phyloP scores from a whole-genome alignment of 2,329 filamentous ascomycete species.

The Scorias spongiosa region DNA sequence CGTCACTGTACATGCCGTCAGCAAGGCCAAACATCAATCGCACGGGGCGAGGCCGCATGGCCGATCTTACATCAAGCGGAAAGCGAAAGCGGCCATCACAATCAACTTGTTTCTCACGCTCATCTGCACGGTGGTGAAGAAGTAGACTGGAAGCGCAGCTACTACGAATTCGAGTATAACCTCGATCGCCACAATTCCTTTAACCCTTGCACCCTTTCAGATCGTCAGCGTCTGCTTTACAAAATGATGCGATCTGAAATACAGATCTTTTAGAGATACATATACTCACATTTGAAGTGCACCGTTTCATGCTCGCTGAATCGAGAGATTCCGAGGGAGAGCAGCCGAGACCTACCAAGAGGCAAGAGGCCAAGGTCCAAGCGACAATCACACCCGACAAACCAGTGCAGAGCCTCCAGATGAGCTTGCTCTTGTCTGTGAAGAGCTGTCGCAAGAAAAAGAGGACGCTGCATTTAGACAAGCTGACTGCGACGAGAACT shows the following conservation, averaged over 20 bases:
- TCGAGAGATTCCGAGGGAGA: neutral
- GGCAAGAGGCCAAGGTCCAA: neutral
- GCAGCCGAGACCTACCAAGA: neutral
- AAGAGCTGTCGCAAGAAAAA: slow-evolving; percentile 11
- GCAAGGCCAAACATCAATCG: too few relatives aligned
- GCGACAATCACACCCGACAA: neutral
- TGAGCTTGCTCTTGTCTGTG: slow-evolving; percentile 4
- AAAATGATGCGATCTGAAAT: neutral
- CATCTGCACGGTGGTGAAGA: neutral
- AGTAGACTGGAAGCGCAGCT: neutral
- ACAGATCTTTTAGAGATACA: neutral
- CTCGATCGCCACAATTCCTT: neutral
- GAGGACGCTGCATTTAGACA: slow-evolving; percentile 10
- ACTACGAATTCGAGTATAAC: neutral
- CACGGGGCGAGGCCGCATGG: neutral
- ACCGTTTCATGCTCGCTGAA: neutral
- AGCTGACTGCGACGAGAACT: slow-evolving; percentile 7
- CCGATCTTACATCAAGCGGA: neutral
- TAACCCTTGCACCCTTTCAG: neutral
- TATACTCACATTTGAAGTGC: neutral
- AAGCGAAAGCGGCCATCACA: neutral
- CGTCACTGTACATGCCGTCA: neutral
- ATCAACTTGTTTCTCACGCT: neutral
- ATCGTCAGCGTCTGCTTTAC: neutral
- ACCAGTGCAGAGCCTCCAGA: neutral